phyloP scores from a whole-genome alignment of 495 filamentous ascomycete genomes.

The Lindgomyces ingoldianus region DNA sequence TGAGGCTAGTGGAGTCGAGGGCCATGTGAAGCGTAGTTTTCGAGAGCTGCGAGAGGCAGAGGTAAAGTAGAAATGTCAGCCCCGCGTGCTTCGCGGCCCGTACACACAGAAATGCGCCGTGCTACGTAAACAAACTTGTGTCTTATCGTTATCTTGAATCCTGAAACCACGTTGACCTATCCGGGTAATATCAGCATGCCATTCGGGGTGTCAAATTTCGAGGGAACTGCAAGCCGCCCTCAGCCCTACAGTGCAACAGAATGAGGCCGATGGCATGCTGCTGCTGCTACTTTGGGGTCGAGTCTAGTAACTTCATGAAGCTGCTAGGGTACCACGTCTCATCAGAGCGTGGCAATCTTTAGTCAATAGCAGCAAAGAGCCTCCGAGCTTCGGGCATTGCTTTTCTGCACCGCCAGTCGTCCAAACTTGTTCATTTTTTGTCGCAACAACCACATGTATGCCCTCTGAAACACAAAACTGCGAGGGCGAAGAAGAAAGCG shows the following conservation, averaged over 20 bases:
- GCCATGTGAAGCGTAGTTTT: not conserved
- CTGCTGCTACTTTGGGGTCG: not conserved
- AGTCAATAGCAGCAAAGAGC: not conserved
- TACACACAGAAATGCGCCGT: conserved; percentile 1
- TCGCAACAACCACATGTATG: not conserved
- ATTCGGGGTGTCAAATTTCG: not conserved
- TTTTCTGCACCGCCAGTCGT: conserved; percentile 4
- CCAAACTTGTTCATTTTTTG: not conserved
- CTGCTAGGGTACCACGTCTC: conserved; percentile 17
- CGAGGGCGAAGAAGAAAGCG: no score
- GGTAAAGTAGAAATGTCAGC: not conserved
- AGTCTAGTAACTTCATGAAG: conserved; percentile 2
- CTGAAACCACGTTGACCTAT: not conserved
- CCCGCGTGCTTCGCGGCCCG: not conserved
- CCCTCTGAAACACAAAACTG: not conserved
- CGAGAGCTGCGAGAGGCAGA: not conserved
- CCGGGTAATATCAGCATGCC: conserved; percentile 17
- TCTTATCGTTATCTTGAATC: conserved; percentile 6
- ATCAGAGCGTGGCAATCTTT: conserved; percentile 3
- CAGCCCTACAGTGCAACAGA: conserved; percentile 16
- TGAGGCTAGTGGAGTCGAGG: not conserved
- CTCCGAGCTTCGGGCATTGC: conserved; percentile 22
- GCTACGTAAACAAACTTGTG: not conserved
- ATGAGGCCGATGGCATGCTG: conserved; percentile 2
- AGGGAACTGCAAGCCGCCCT: not conserved